A percentile compares a stretch with the other conserved stretches of the same genome.
These are phyloP conservation scores for Coelastrella sp. DNA, from an alignment of 139 green algal genomes.

Conservation along the genomic window DNA sequence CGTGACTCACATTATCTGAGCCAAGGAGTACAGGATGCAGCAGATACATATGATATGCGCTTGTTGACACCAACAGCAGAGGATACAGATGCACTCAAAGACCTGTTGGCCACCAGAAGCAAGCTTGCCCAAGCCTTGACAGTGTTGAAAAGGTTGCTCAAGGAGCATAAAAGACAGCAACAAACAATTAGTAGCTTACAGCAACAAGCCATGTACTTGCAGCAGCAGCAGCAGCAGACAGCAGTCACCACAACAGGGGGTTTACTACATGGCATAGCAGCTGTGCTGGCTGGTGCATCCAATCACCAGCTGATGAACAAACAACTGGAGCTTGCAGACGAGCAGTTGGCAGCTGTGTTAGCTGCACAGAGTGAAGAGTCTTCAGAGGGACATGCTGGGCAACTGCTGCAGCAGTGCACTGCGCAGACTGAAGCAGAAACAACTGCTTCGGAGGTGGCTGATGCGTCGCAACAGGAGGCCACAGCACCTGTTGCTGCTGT, in stretches of 20 bases:
- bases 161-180: conserved; percentile 5
- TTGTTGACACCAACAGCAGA: neutral
- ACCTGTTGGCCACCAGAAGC: neutral
- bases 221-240: conserved; percentile 19
- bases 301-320: conserved; percentile 11
- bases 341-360: neutral
- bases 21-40: too few relatives aligned
- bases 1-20: neutral
- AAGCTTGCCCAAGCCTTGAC: conserved; percentile 2
- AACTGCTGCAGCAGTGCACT: conserved; percentile 2
- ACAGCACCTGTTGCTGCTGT: neutral
- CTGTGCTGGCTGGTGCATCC: conserved; percentile 6
- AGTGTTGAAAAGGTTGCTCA: neutral
- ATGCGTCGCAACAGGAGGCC: neutral
- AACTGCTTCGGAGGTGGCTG: too few relatives aligned
- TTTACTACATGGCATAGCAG: neutral
- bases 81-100: neutral
- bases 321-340: conserved; percentile 2
- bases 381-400: too few relatives aligned
- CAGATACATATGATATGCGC: too few relatives aligned
- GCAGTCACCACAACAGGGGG: too few relatives aligned
- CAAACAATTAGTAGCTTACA: neutral
- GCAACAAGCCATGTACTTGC: conserved; percentile 5
- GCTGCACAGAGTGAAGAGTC: neutral
- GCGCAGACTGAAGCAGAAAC: neutral